Evolutionary conservation across 495 filamentous ascomycete genomes (phyloP).

Genomic region (Penicillium silybi): DNA sequence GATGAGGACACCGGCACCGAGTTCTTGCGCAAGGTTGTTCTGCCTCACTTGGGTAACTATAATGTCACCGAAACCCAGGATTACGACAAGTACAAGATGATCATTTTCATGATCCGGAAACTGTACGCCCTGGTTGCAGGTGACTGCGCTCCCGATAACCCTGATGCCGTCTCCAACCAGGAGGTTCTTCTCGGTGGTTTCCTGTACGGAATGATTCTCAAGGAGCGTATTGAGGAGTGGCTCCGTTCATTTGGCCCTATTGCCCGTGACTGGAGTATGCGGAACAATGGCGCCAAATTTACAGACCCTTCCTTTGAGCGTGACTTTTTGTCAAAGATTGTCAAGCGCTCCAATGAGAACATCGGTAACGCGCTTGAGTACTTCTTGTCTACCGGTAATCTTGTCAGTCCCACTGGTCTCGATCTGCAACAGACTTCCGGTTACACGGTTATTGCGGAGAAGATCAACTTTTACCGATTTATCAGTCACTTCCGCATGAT

Average conservation of each 20-base stretch:
- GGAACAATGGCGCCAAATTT: conserved; percentile 59
- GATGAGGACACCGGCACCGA: conserved; percentile 86
- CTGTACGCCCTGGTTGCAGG: conserved; percentile 88
- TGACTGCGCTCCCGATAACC: conserved; percentile 89
- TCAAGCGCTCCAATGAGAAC: conserved; percentile 79
- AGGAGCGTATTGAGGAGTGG: conserved; percentile 89
- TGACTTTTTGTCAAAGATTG: conserved; percentile 73
- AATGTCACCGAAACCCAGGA: conserved; percentile 79
- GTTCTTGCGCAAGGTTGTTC: conserved; percentile 82
- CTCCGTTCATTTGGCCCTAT: conserved; percentile 60
- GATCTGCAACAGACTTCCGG: conserved; percentile 93
- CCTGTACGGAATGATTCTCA: conserved; percentile 90
- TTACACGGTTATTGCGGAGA: conserved; percentile 94
- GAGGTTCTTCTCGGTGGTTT: conserved; percentile 91
- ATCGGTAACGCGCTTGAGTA: conserved; percentile 84
- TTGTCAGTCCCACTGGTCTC: conserved; percentile 83
- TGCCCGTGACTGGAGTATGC: conserved; percentile 66
- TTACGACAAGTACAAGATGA: conserved; percentile 87
- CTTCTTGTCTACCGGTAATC: conserved; percentile 93
- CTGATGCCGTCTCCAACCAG: conserved; percentile 91
- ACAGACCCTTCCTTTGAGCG: conserved; percentile 66
- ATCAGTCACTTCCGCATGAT: conserved; percentile 99
- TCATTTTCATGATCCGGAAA: conserved; percentile 95
- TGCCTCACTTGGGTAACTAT: conserved; percentile 82
- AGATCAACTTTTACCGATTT: conserved; percentile 98